Evolutionary conservation across 768 basidiomycete species (phyloP), one percentile per base, ranked within the genome.

Genomic region (Gloeophyllum trabeum): DNA sequence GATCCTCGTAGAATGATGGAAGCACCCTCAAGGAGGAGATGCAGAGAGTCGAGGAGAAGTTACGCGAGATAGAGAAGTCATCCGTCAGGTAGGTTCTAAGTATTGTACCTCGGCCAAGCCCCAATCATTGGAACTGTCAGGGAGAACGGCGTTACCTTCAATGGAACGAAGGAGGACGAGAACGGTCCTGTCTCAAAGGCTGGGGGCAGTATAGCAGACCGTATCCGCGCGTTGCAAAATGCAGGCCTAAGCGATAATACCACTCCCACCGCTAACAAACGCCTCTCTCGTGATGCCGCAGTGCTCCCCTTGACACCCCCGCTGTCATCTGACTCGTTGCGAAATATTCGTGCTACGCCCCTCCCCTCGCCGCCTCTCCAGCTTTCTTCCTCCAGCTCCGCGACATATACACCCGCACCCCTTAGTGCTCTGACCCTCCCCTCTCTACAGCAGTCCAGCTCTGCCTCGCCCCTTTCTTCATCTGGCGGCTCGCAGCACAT

Each of bases 181-280:
- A 30, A 30, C 28, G 16, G 28, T 7, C 28, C 20, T 19, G 36
- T 21, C 36, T 10, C 48, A 48, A 69, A 69, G 46, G 51, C 71
- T 2, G 80, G 77, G n/a, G 76, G 69, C 4, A 79, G 76, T 39
- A 87, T 94, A 45, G 82, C 83, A 20, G 89, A 90, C 62, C 75
- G 91, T 39, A 70, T 91, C 61, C 76, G 72, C 49, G 76, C 82
- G 13, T 61, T 94, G 16, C 72, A 81, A 54, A 76, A 75, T 45
- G 79, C 74, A 37, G 91, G 91, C 1, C 59, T 92, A 54, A 64
- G 70, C 7, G 69, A 79, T 14, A 66, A 70, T 21, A 63, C 70
- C 13, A 60, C 46, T 5, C 28, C 13, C 12, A 24, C 43, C 39
- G 54, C 61, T 4, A 51, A 70, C 10, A 84, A 82, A 56, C 71